Evolutionary conservation across 2,329 filamentous ascomycete genomes (phyloP).

Genomic region (Claviceps arundinis): DNA sequence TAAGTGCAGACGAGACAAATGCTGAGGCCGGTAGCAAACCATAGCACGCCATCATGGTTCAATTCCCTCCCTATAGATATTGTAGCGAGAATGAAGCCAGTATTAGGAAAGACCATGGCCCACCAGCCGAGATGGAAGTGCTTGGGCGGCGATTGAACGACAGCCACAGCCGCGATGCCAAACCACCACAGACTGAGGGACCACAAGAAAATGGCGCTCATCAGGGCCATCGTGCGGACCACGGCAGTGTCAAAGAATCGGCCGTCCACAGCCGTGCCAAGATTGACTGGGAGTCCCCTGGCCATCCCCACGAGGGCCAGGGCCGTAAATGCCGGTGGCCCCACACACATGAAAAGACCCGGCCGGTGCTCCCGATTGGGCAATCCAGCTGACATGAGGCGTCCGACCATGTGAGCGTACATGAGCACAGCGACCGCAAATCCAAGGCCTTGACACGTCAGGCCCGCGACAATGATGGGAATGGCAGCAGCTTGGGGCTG

Average conservation of each 20-base stretch:
- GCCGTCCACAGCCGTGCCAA: constrained; percentile 30
- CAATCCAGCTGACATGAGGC: constrained; percentile 54
- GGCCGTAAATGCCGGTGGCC: constrained; percentile 58
- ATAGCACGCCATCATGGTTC: constrained; percentile 29
- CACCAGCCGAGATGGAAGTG: constrained; percentile 51
- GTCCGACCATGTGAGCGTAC: constrained; percentile 59
- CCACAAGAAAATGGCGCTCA: constrained; percentile 49
- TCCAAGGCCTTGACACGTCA: constrained; percentile 58
- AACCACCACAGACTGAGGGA: constrained; percentile 48
- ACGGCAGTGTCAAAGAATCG: constrained; percentile 26
- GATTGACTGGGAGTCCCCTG: constrained; percentile 24
- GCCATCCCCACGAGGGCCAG: constrained; percentile 59
- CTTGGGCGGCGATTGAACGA: constrained; percentile 26
- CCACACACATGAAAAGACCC: constrained; percentile 65
- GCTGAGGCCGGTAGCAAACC: constrained; percentile 37
- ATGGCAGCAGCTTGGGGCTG: constrained; percentile 45
- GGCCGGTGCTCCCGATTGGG: constrained; percentile 48
- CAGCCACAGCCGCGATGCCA: constrained; percentile 23
- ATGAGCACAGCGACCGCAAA: constrained; percentile 57
- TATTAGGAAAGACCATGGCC: constrained; percentile 50
- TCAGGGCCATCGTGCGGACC: constrained; percentile 32
- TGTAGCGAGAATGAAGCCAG: constrained; percentile 43
- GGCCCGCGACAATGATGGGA: constrained; percentile 51
- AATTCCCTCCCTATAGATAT: constrained; percentile 39
- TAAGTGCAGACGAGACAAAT: constrained; percentile 29